Evolutionary conservation across 192 early-diverging fungal genomes (phyloP), one percentile per base, ranked within the genome.

Genomic region (Coemansia sp.): DNA sequence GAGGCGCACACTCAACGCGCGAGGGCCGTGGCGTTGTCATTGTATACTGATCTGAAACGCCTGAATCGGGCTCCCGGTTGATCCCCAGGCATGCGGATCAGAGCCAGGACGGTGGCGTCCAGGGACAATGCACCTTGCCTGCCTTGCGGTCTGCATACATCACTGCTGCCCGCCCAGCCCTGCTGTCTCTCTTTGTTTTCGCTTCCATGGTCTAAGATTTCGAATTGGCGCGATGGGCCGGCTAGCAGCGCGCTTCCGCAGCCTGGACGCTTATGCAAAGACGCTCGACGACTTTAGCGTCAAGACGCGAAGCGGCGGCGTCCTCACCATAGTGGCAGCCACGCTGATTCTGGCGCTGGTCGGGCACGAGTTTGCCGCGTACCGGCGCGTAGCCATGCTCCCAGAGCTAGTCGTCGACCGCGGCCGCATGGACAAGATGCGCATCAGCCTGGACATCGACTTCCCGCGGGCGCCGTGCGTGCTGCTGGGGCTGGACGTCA

Each of bases 241-340:
- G 3, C 35, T 56, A 17, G 54, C 54, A 0, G 53, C 53, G 18
- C 60, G 47, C 18, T 51, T 87, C 44, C 80, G 78, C 47, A 75
- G 66, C 45, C 78, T 88, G 52, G 88, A 91, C 45, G 85, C 81
- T n/a, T 99, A 97, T 52, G 94, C 94, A 10, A 99, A 99, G 58
- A 92, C 94, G 2, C 75, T 95, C 16, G 96, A 99, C 47, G 91
- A 99, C 74, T 94, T 97, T 76, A 78, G 82, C 38, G 74, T 86
- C 14, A 84, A 87, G 56, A 94, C 91, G 7, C 72, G 76, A 27
- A 74, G 83, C 10, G 92, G 91, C 29, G 91, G 87, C 11, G n/a
- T 66, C 85, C 86, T 98, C 8, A 96, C 94, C 1, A 65, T 97
- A 8, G 67, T 83, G 27, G 83, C 85, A 37, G 74, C 80, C 21